A percentile compares a stretch with the other conserved stretches of the same genome.
phyloP scores from a whole-genome alignment of 73 alveolate species.

The Paramecium tetraurelia region DNA sequence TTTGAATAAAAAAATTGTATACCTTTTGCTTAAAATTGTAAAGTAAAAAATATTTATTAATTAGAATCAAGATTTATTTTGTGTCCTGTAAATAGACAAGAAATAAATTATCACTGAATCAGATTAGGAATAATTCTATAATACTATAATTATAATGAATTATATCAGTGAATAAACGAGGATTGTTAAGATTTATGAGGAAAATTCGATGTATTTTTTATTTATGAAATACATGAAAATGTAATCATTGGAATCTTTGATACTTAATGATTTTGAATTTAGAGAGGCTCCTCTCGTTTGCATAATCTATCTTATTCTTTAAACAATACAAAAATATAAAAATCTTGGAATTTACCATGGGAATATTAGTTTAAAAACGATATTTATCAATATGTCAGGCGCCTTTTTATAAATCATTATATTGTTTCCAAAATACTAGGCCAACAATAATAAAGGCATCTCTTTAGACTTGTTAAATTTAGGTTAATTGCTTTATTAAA shows the following conservation, averaged over 20 bases:
- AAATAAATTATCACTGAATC: neutral
- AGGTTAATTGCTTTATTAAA: neutral
- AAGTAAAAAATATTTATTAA: neutral
- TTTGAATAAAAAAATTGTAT: neutral
- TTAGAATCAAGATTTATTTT: neutral
- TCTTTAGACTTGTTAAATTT: neutral
- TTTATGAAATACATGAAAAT: neutral
- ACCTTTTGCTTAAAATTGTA: neutral
- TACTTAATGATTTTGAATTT: neutral
- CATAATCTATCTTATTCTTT: neutral
- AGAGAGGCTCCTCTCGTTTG: neutral
- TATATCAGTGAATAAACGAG: neutral
- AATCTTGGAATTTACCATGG: constrained; percentile 23
- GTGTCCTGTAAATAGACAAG: neutral
- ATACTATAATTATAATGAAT: neutral
- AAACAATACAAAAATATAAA: neutral
- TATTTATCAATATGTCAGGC: neutral
- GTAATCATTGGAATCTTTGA: neutral
- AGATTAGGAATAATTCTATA: neutral
- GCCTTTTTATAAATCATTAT: neutral
- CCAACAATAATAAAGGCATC: neutral
- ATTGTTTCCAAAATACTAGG: neutral
- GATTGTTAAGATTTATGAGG: neutral
- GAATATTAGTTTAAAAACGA: neutral
- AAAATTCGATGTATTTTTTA: neutral